These are phyloP conservation scores for Oryza australiensis DNA, from an alignment of 176 grass and related monocot species.

Conservation along the genomic window DNA sequence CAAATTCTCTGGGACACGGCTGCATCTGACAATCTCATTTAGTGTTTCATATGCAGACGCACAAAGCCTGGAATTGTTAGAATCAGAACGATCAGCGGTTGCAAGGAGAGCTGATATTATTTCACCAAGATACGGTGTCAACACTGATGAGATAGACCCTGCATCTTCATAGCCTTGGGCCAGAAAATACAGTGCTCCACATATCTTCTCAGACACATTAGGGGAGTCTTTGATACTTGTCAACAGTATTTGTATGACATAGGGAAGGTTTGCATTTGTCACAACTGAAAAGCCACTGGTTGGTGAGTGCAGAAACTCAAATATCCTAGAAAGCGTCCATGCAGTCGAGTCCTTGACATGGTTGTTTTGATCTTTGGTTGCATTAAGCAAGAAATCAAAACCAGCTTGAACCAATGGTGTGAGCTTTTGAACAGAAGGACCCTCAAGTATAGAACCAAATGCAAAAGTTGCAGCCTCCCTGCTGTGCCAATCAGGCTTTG, in stretches of 20 bases:
- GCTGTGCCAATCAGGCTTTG: slow-evolving; percentile 52
- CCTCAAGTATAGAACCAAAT: slow-evolving; percentile 59
- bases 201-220: slow-evolving; percentile 59
- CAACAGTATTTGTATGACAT: slow-evolving; percentile 43
- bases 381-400: slow-evolving; percentile 58
- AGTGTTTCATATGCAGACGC: slow-evolving; percentile 57
- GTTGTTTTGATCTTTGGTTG: slow-evolving; percentile 56
- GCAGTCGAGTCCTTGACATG: slow-evolving; percentile 65
- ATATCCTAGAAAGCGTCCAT: slow-evolving; percentile 58
- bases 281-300: slow-evolving; percentile 32
- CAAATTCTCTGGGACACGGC: slow-evolving; percentile 37
- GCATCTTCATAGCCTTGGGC: slow-evolving; percentile 54
- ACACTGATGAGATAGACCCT: slow-evolving; percentile 42
- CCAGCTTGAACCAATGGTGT: slow-evolving; percentile 47
- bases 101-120: slow-evolving; percentile 52
- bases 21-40: slow-evolving; percentile 60
- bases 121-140: slow-evolving; percentile 54
- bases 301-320: slow-evolving; percentile 55
- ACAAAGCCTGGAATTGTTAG: slow-evolving; percentile 38
- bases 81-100: slow-evolving; percentile 52
- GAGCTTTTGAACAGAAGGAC: slow-evolving; percentile 52
- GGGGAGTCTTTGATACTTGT: slow-evolving; percentile 51
- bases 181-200: slow-evolving; percentile 61
- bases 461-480: slow-evolving; percentile 66
- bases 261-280: slow-evolving; percentile 44